Base-by-base conservation (phyloP, 306 rosid species). In the Lathyrus tuberosus region DNA sequence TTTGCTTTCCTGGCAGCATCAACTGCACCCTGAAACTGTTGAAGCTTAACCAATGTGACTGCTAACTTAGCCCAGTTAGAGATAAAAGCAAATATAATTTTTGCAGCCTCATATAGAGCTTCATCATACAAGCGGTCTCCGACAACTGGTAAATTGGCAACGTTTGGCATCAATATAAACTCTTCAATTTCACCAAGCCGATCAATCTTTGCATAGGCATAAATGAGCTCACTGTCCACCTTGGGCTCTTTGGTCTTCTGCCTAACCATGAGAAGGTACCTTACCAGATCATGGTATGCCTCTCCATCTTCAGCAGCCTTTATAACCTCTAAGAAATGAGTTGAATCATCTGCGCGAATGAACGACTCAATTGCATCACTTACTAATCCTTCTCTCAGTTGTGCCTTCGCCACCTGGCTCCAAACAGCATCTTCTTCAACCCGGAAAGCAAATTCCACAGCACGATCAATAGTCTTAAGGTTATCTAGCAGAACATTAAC, bases 1-100 rank as follows among this genome's bases (percentile, higher is more conserved):
- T 92, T 92, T 71, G 98, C 98, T 86, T 92, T 92, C 78, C 96
- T 76, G 64, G 98, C 98, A 31, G 96, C 98, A 85, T 92, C 98
- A 80, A 92, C 98, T 62, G 95, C 98, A 47, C 98, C 95, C 76
- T 92, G 98, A 82, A 89, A 92, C 76, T 89, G 95, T 62, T 87
- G 71, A 69, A 92, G 87, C 83, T 83, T 92, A 76, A 92, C 96
- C 49, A 92, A 84, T 30, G 98, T 92, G 72, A 86, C 61, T 7
- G 98, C 98, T 73, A 92, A 77, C 82, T 92, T 92, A 69, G 96
- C 95, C 98, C 95, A 92, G 82, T 92, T 92, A 61, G 98, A 92
- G 65, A 84, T 92, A 71, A 92, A 92, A 12, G 91, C 86, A 78
- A 61, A 92, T 76, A 92, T 92, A 48, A 92, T 92, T 66, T 92